phyloP scores from a whole-genome alignment of 2,329 filamentous ascomycete species.

The Curvularia sp. region DNA sequence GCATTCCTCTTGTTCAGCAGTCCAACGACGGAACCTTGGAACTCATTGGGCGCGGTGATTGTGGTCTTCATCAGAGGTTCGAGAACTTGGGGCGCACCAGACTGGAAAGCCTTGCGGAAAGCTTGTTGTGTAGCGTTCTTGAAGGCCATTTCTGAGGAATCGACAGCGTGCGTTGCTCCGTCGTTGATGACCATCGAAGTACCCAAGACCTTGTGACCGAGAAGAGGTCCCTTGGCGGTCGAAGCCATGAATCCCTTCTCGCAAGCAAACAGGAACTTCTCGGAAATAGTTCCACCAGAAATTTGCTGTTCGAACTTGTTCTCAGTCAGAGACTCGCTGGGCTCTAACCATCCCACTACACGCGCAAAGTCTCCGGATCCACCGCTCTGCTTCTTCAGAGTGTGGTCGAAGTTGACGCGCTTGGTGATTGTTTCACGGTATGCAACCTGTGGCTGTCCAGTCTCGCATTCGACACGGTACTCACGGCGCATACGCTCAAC shows the following conservation, averaged over 20 bases:
- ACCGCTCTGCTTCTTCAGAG: conserved; percentile 93
- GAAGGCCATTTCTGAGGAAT: conserved; percentile 97
- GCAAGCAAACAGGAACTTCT: conserved; percentile 95
- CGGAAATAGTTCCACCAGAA: conserved; percentile 86
- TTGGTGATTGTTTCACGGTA: conserved; percentile 93
- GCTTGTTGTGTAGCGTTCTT: conserved; percentile 93
- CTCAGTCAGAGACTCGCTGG: conserved; percentile 72
- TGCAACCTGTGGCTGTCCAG: conserved; percentile 95
- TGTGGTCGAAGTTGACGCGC: conserved; percentile 85
- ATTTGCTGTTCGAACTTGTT: conserved; percentile 90
- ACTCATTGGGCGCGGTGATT: conserved; percentile 94
- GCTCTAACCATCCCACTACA: conserved; percentile 91
- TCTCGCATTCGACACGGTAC: conserved; percentile 94
- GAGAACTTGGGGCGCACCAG: conserved; percentile 81
- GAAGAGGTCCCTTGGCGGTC: conserved; percentile 84
- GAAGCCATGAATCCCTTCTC: conserved; percentile 90
- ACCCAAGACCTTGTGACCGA: conserved; percentile 92
- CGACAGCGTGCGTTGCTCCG: conserved; percentile 95
- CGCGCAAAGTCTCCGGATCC: conserved; percentile 95
- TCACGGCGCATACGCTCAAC: conserved; percentile 95
- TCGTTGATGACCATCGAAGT: conserved; percentile 92
- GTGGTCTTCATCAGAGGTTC: conserved; percentile 99
- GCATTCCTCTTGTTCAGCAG: conserved; percentile 96
- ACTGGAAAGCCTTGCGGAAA: conserved; percentile 90
- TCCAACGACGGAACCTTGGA: conserved; percentile 94